phyloP scores from a whole-genome alignment of 352 stramenopile genomes.

The Globisporangium middletonii region DNA sequence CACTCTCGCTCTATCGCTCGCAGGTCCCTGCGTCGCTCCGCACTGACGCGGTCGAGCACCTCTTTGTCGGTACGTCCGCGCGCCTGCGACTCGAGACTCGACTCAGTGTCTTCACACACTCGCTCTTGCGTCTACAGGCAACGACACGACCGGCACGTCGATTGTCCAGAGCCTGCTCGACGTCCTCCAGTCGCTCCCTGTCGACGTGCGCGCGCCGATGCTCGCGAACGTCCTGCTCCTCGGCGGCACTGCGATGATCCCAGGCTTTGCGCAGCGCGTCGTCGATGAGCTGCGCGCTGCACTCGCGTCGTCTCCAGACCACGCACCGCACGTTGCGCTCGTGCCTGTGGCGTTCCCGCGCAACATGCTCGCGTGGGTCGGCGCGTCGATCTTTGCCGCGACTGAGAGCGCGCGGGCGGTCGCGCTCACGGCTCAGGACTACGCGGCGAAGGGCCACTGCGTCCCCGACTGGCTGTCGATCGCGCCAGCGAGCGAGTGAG shows the following conservation, averaged over 20 bases:
- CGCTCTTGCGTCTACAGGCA: not conserved
- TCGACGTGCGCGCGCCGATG: slow-evolving; percentile 63
- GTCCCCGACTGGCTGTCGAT: slow-evolving; percentile 66
- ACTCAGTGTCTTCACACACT: not conserved
- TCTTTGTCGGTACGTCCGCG: slow-evolving; percentile 30
- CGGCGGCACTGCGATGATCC: slow-evolving; percentile 73
- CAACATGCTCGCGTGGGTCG: slow-evolving; percentile 75
- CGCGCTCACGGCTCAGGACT: slow-evolving; percentile 53
- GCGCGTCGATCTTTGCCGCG: slow-evolving; percentile 66
- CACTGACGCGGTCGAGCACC: slow-evolving; percentile 34
- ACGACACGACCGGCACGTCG: slow-evolving; percentile 35
- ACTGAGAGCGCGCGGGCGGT: slow-evolving; percentile 38
- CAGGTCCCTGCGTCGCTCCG: slow-evolving; percentile 38
- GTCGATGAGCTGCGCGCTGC: slow-evolving; percentile 32
- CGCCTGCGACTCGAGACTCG: no score
- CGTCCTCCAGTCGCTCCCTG: slow-evolving; percentile 42
- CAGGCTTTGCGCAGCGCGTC: slow-evolving; percentile 50
- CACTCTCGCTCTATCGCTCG: not conserved
- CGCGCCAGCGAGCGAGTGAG: slow-evolving; percentile 24
- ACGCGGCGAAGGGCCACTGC: slow-evolving; percentile 21
- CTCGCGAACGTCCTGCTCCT: slow-evolving; percentile 74
- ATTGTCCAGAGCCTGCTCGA: slow-evolving; percentile 54
- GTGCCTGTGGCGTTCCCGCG: slow-evolving; percentile 53
- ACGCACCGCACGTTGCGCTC: slow-evolving; percentile 21
- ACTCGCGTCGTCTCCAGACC: slow-evolving; percentile 19